Percentiles rank a stretch among this genome's conserved stretches.
phyloP scores from a whole-genome alignment of 1,284 basidiomycete genomes.

The Trametes hirsuta region DNA sequence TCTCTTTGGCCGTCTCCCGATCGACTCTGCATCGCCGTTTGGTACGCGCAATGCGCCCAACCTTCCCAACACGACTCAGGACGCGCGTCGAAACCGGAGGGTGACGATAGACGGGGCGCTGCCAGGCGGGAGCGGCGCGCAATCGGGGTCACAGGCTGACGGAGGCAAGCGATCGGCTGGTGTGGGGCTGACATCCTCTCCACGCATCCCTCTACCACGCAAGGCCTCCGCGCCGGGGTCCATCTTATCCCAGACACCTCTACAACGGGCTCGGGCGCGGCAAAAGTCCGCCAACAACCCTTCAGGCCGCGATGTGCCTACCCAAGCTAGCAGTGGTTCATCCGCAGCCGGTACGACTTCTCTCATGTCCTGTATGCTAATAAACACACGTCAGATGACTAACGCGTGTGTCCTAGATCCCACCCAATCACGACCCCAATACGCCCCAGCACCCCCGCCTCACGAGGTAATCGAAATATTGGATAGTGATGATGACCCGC shows the following conservation, averaged over 20 bases:
- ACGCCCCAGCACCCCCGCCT: not conserved
- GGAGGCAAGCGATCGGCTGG: not conserved
- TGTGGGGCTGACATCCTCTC: not conserved
- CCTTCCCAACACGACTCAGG: not conserved
- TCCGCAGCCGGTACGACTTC: not conserved
- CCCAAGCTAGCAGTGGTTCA: no score
- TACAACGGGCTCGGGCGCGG: not conserved
- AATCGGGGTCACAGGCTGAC: not conserved
- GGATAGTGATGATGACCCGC: conserved; percentile 14
- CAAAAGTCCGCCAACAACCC: not conserved
- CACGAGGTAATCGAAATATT: conserved; percentile 20
- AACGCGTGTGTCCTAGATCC: not conserved
- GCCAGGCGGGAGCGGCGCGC: not conserved
- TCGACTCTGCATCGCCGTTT: not conserved
- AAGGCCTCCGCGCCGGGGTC: not conserved
- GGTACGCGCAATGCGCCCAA: not conserved
- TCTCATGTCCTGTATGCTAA: not conserved
- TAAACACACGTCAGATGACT: not conserved
- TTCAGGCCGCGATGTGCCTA: not conserved
- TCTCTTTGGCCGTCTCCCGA: not conserved
- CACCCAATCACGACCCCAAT: not conserved
- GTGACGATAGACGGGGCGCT: not conserved
- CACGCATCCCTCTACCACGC: no score
- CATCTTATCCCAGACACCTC: not conserved
- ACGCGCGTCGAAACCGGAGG: not conserved